Conservation (phyloP, 306 rosid species). For the Lagenaria siceraria region DNA sequence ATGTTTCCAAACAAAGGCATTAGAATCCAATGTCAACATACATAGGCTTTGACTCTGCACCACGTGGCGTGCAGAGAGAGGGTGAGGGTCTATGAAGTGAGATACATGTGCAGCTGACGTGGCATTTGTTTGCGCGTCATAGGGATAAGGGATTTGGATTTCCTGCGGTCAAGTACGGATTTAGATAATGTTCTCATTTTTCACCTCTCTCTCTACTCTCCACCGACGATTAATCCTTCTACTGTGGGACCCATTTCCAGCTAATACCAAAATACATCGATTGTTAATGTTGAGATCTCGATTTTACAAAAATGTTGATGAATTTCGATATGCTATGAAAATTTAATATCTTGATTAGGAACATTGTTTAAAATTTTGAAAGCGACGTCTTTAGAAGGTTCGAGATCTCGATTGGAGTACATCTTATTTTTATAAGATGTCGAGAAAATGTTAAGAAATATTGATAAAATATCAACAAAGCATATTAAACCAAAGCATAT, state of each 20-base stretch:
- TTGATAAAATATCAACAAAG: no score
- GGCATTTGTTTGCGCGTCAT: neutral
- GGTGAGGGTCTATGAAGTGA: neutral
- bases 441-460: no score
- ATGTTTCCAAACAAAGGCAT: neutral
- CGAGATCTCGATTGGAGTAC: no score
- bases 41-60: neutral
- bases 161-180: neutral
- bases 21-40: neutral
- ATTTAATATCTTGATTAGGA: no score
- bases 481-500: no score
- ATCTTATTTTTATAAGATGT: no score
- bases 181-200: neutral
- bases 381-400: no score
- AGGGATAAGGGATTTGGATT: neutral
- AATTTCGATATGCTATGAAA: no score
- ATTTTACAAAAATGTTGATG: no score
- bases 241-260: neutral
- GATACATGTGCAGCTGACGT: neutral
- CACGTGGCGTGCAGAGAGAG: neutral
- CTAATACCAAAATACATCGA: neutral
- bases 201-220: neutral
- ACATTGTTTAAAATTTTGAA: no score
- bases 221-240: neutral
- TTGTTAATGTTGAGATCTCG: no score